Evolutionary conservation across 352 stramenopile species (phyloP), one percentile per base, ranked within the genome.

Genomic region (Phytopythium mirpurense): DNA sequence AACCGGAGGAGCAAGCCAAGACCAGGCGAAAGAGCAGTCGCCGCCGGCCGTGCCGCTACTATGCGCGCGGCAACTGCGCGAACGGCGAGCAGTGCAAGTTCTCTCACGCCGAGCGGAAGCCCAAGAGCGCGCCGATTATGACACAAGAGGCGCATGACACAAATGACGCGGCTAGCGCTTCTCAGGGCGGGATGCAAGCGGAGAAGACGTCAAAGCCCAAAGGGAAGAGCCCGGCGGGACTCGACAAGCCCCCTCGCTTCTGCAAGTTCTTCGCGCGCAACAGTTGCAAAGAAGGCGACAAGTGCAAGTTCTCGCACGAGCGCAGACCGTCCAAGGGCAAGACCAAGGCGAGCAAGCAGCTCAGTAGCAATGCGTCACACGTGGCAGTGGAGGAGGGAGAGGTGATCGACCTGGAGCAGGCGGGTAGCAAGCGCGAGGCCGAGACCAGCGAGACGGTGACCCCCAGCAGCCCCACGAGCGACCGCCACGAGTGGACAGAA

Each of bases 221-320:
- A 44, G n/a, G 7, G 7, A 44, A 44, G 38, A 10, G 6, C 3
- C 5, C 38, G 19, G 14, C 6, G 2, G 15, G 23, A 5, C 8
- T 19, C 19, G 67, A 66, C 40, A 55, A 51, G 31, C 37, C 56
- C 23, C 27, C 59, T 21, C 65, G 68, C 15, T 69, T 48, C 29
- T 88, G 77, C 63, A 79, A 74, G 48, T 88, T 76, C 62, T 83
- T 74, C 37, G 66, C 59, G 0, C 71, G 72, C n/a, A 64, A 68
- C 18, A 64, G 65, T 21, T 88, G 78, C 44, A 65, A 64, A 15
- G 56, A 78, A 21, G 78, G 70, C 40, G 76, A 86, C n/a, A 59
- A 67, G 1, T 91, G 81, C 66, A 84, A 80, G 48, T 91, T 85
- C 32, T 67, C 67, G 5, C 77, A 87, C 46, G 64, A 65, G 6